phyloP scores from a whole-genome alignment of 2,329 filamentous ascomycete species.

The Trichoderma sp. region DNA sequence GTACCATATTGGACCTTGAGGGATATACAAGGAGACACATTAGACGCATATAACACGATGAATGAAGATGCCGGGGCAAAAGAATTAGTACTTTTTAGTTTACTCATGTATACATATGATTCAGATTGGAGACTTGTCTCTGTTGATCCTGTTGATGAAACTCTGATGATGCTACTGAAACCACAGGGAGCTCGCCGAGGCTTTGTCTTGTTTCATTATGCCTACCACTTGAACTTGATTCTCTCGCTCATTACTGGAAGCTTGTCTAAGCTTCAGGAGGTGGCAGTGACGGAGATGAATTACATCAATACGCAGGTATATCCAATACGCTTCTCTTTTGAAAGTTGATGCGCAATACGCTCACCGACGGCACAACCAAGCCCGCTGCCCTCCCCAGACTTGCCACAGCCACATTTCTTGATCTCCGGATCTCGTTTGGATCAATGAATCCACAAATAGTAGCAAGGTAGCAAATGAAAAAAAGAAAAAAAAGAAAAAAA shows the following conservation, averaged over 20 bases:
- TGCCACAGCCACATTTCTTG: not conserved
- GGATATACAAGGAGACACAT: constrained; percentile 26
- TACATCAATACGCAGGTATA: not conserved
- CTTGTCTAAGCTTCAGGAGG: not conserved
- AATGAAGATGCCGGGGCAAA: constrained; percentile 3
- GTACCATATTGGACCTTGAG: constrained; percentile 22
- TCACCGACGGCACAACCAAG: constrained; percentile 15
- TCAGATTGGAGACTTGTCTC: not conserved
- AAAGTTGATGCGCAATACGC: not conserved
- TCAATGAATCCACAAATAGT: not conserved
- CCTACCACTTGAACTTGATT: not conserved
- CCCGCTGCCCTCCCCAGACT: not conserved
- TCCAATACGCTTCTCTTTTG: not conserved
- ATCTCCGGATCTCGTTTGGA: not conserved
- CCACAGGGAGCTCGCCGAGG: not conserved
- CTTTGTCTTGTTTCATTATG: not conserved
- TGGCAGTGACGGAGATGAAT: constrained; percentile 11
- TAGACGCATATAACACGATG: constrained; percentile 17
- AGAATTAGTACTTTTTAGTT: not conserved
- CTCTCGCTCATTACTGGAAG: not conserved
- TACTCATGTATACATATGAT: not conserved
- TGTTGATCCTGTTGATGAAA: no score
- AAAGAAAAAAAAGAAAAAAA: no score
- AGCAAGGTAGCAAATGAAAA: not conserved
- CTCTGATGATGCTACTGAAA: not conserved